Base-by-base conservation (phyloP, 2,329 filamentous ascomycete genomes). In the Penicillium corylophilum region DNA sequence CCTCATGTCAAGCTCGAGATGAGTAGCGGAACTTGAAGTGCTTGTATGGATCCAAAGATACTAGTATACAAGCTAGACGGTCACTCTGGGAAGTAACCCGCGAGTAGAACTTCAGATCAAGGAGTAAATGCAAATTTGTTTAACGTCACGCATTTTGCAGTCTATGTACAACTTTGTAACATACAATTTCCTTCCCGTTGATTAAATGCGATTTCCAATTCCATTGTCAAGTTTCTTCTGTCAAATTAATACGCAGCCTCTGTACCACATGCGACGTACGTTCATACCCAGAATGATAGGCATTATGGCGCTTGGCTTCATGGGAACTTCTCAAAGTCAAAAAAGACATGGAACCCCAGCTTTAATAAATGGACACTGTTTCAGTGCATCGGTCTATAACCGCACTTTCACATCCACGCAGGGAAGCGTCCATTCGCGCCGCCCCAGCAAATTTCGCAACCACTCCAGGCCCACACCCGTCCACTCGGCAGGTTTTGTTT, bases 391-490 rank as follows among this genome's bases (percentile, higher is more conserved):
- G 22, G 9, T 33, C 77, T 64, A 94, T 58, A 96, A 75, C 57
- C 89, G 80, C 47, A 97, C 84, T 63, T 92, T 86, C 26, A 97
- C 83, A 71, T 96, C 91, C 72, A 99, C 81, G 71, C 92, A 96
- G 51, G 93, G 90, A 58, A 99, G 82, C 63, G 88, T 83, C 89
- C 93, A 95, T 71, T 96, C 92, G 64, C 88, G 84, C 71, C 84
- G 84, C 4, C 91, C 92, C 45, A 96, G 72, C 45, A 95, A 72
- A 64, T 85, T 91, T 62, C 91, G 82, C 53, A 96, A 73, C 91
- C 92, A 96, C 71, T 95, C 91, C 50, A 93, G 78, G 0, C 89
- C 90, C 44, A 92, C 77, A 0, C 89, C 86, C 0, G 88, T 88
- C 84, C 88, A 88, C 71, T 87, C 86, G 6, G 80, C 77, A 51